Conservation (phyloP, 2,329 filamentous ascomycete genomes). For the Venturiaceae sp. region DNA sequence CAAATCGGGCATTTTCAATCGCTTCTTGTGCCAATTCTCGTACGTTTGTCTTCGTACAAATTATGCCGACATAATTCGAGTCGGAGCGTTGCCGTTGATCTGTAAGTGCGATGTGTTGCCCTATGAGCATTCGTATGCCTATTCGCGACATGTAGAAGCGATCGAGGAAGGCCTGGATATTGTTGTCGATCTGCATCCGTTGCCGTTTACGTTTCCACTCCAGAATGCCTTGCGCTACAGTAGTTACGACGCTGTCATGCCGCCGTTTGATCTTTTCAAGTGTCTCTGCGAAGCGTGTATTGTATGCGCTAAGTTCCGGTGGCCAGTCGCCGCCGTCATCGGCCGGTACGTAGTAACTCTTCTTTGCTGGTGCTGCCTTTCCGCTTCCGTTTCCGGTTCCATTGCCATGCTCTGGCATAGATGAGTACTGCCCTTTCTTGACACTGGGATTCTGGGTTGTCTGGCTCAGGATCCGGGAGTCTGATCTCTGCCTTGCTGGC, state of each 20-base stretch:
- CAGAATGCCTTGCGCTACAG: slow-evolving; percentile 92
- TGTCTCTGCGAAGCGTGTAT: slow-evolving; percentile 78
- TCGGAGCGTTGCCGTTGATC: slow-evolving; percentile 86
- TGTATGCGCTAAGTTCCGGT: slow-evolving; percentile 88
- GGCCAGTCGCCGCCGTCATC: slow-evolving; percentile 89
- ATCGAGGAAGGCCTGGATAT: slow-evolving; percentile 94
- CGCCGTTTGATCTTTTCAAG: slow-evolving; percentile 90
- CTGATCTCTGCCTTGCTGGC: slow-evolving; percentile 47
- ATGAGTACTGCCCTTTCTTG: slow-evolving; percentile 68
- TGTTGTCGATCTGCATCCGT: slow-evolving; percentile 95
- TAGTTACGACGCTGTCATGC: slow-evolving; percentile 95
- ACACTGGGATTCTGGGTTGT: slow-evolving; percentile 87
- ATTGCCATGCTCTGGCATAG: slow-evolving; percentile 38
- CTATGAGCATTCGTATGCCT: slow-evolving; percentile 97
- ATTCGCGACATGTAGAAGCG: slow-evolving; percentile 99
- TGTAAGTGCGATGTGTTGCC: slow-evolving; percentile 93
- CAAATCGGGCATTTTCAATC: slow-evolving; percentile 97
- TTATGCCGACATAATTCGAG: slow-evolving; percentile 93
- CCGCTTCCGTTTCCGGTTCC: slow-evolving; percentile 40
- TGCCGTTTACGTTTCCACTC: slow-evolving; percentile 96
- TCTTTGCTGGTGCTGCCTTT: slow-evolving; percentile 34
- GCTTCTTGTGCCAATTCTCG: slow-evolving; percentile 90
- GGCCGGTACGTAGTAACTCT: slow-evolving; percentile 84
- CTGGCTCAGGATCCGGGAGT: slow-evolving; percentile 63
- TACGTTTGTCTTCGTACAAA: slow-evolving; percentile 97